phyloP scores from a whole-genome alignment of 2,329 filamentous ascomycete genomes.

The Arthrobotrys sinensis region DNA sequence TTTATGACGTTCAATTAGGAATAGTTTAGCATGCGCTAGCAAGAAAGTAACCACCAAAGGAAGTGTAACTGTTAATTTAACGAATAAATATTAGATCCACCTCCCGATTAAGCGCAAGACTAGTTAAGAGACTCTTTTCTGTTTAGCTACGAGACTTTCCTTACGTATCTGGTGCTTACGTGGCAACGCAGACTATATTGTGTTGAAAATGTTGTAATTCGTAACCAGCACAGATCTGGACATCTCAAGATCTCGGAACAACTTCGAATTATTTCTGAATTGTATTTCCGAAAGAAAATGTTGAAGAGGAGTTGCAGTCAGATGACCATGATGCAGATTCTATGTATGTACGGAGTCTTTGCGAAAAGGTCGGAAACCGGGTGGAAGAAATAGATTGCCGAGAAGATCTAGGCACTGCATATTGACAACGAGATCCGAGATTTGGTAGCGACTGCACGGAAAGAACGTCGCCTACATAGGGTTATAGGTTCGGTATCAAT shows the following conservation, averaged over 20 bases:
- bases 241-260: not conserved
- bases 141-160: no score
- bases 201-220: constrained; percentile 19
- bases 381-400: constrained; percentile 13
- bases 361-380: constrained; percentile 1
- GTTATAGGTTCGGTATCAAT: not conserved
- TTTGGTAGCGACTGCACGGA: constrained; percentile 23
- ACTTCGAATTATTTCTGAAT: not conserved
- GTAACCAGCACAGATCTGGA: not conserved
- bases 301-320: not conserved
- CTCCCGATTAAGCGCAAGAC: no score
- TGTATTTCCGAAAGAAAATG: not conserved
- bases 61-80: no score
- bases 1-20: no score
- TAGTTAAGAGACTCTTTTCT: no score
- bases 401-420: constrained; percentile 25
- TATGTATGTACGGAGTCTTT: not conserved
- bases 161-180: not conserved
- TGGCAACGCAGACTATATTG: not conserved
- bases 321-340: not conserved
- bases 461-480: constrained; percentile 15
- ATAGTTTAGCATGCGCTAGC: no score
- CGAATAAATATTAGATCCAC: no score
- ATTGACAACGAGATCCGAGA: constrained; percentile 11
- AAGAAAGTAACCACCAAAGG: no score